Percentiles rank a stretch among this genome's conserved stretches.
phyloP scores from a whole-genome alignment of 148 eudicot genomes.

The Diospyros kaki region DNA sequence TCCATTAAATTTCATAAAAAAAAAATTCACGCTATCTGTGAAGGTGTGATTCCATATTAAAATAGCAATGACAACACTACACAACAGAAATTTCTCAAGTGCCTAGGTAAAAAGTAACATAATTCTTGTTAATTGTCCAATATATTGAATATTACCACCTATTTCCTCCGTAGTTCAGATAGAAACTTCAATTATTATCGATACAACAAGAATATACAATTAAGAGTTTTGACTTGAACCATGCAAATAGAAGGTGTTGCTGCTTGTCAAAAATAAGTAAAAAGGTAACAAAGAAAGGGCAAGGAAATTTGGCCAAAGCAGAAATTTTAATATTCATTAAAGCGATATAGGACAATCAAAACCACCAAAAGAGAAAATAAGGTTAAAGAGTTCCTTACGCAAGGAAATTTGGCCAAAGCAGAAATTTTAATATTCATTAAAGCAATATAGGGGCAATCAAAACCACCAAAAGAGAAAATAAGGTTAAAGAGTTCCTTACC shows the following conservation, averaged over 20 bases:
- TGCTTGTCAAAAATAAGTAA: not conserved
- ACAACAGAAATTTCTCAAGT: not conserved
- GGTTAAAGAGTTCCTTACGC: slow-evolving; percentile 30
- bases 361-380: not conserved
- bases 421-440: not conserved
- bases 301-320: not conserved
- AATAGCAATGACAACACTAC: not conserved
- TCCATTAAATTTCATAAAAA: not conserved
- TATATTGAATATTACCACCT: not conserved
- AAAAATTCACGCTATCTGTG: not conserved
- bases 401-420: not conserved
- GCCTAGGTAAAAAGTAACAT: not conserved
- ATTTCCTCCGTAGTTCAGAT: not conserved
- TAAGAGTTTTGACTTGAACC: not conserved
- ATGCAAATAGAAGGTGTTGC: not conserved
- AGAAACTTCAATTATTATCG: not conserved
- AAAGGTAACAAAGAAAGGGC: not conserved
- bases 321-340: not conserved
- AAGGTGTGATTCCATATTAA: not conserved
- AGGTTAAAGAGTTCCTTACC: slow-evolving; percentile 40
- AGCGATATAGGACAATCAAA: slow-evolving; percentile 6
- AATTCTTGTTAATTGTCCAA: not conserved
- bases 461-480: not conserved
- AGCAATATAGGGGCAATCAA: slow-evolving; percentile 3
- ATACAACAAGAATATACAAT: not conserved